A percentile compares a stretch with the other conserved stretches of the same genome.
phyloP scores from a whole-genome alignment of 2,329 filamentous ascomycete species.

The Alternaria triticimaculans region DNA sequence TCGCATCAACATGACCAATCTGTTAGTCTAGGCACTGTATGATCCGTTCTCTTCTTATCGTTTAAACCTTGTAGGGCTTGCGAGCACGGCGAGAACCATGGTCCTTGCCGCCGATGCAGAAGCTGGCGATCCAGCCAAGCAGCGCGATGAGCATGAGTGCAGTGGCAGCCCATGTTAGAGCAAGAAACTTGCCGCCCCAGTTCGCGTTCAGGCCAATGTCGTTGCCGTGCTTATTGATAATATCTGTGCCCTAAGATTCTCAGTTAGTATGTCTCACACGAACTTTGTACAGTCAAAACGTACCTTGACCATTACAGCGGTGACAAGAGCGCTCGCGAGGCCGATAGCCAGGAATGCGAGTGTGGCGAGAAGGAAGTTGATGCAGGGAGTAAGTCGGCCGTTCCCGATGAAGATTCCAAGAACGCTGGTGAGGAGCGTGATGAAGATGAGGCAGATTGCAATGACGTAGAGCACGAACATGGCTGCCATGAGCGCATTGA shows the following conservation, averaged over 20 bases:
- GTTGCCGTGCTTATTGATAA: conserved; percentile 62
- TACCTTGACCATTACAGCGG: conserved; percentile 62
- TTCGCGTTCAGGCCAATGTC: conserved; percentile 58
- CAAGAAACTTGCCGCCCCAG: conserved; percentile 62
- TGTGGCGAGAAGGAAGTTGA: conserved; percentile 58
- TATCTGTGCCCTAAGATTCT: conserved; percentile 46
- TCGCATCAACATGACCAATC: not conserved
- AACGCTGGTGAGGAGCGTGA: conserved; percentile 57
- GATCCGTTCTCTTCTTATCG: not conserved
- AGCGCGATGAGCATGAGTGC: conserved; percentile 51
- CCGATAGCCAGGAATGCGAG: conserved; percentile 67
- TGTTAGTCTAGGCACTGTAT: not conserved
- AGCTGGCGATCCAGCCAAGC: conserved; percentile 38
- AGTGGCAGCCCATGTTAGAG: conserved; percentile 66
- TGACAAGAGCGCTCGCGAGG: conserved; percentile 76
- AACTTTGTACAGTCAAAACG: not conserved
- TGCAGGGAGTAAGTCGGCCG: conserved; percentile 55
- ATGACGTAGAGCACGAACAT: conserved; percentile 67
- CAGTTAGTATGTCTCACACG: not conserved
- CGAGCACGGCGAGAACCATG: not conserved
- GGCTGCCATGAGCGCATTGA: conserved; percentile 58
- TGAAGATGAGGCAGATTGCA: conserved; percentile 59
- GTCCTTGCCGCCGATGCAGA: conserved; percentile 28
- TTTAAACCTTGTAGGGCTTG: not conserved
- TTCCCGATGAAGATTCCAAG: conserved; percentile 52